Base-by-base conservation (phyloP, 2,329 filamentous ascomycete species). In the Microascus cirrosus region DNA sequence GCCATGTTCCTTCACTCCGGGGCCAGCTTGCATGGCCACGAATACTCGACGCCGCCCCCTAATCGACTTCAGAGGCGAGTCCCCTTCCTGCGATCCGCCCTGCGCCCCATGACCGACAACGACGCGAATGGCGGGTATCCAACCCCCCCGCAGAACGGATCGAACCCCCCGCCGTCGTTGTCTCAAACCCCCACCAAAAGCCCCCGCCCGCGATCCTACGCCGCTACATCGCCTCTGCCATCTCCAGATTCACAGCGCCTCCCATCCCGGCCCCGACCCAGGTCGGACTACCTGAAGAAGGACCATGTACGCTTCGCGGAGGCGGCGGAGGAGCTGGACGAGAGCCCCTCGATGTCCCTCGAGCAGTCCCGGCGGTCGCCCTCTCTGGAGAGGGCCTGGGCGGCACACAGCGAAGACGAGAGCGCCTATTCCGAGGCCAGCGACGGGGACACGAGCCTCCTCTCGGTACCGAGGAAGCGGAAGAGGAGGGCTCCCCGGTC, bases 1-100 rank as follows among this genome's bases (percentile, higher is more conserved):
- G 57, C 55, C 62, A 84, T 84, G 81, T 81, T 84, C 65, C 70
- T 84, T 36, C 81, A 84, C 64, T 74, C 79, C 20, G 81, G 79
- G 53, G 81, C 81, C 55, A 78, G 80, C 68, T 72, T 84, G 22
- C 80, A 84, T 65, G 81, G 80, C 66, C 81, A 83, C 65, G 80
- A 83, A 65, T 83, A 79, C 63, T 81, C 79, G 34, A 68, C 69
- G 59, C 68, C 69, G 52, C 65, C 36, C 13, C 20, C 48, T 12
- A 57, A 57, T 48, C 55, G 22, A 28, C 20, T 52, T 20, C 24
- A 53, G 20, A 48, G 54, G 52, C 60, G 50, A 24, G 36, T 57
- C 12, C 60, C 59, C 24, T 55, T 59, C 36, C 59, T 62, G 45
- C 58, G 60, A 45, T 62, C 56, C 22, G 52, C 56, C 39, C 56